These are phyloP conservation scores for Lachnellula cervina DNA, from an alignment of 2,329 filamentous ascomycete species.

Conservation along the genomic window DNA sequence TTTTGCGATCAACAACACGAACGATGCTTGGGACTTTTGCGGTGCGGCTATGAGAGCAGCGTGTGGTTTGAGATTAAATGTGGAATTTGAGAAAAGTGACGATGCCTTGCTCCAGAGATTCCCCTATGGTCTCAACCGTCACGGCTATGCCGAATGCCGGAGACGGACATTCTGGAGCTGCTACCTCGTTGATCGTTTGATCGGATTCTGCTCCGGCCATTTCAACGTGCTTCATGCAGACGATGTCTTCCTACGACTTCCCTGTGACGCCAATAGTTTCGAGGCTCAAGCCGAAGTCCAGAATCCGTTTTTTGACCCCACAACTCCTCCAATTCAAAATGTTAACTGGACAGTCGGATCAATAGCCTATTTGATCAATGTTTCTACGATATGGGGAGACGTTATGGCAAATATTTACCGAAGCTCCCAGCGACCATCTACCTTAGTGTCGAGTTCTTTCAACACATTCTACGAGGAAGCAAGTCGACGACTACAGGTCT, in stretches of 20 bases:
- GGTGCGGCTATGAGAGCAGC: conserved; percentile 58
- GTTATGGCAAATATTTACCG: conserved; percentile 57
- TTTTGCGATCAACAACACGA: conserved; percentile 54
- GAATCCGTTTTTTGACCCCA: conserved; percentile 57
- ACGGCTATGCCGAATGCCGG: conserved; percentile 59
- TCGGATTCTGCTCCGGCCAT: conserved; percentile 51
- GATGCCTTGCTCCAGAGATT: conserved; percentile 38
- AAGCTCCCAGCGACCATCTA: conserved; percentile 30
- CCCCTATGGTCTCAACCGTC: conserved; percentile 53
- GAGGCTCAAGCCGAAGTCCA: conserved; percentile 54
- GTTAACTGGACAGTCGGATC: conserved; percentile 28
- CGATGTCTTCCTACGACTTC: conserved; percentile 63
- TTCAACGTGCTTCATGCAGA: conserved; percentile 55
- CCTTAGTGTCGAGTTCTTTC: conserved; percentile 31
- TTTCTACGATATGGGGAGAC: conserved; percentile 62
- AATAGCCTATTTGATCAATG: conserved; percentile 57
- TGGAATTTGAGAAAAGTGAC: conserved; percentile 49
- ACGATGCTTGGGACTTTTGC: conserved; percentile 59
- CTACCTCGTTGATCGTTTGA: conserved; percentile 65
- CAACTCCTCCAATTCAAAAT: conserved; percentile 37
- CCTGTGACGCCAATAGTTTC: conserved; percentile 56
- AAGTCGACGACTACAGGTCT: conserved; percentile 49
- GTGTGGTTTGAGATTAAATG: conserved; percentile 56
- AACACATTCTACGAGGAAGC: conserved; percentile 47
- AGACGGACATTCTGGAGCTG: conserved; percentile 69